Percentiles rank a stretch among this genome's conserved stretches.
Conservation (phyloP, 768 basidiomycete species). For the Lactifluus volemus region DNA sequence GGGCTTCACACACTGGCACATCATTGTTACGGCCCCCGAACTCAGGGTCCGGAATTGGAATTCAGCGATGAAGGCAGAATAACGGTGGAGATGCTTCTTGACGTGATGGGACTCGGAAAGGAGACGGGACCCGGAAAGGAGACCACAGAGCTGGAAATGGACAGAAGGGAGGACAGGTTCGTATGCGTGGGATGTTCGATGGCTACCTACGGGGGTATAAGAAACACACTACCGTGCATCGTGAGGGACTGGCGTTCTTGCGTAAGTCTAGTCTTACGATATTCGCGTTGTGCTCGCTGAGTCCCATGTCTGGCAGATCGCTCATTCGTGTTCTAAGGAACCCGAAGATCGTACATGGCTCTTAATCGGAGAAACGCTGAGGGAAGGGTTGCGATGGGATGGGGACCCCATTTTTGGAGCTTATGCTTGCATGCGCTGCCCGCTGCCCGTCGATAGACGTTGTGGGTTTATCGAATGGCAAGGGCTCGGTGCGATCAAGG, state of each 20-base stretch:
- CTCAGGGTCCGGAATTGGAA: background rate
- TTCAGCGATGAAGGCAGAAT: background rate
- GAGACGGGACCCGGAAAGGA: background rate
- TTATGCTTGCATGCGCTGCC: conserved; percentile 1
- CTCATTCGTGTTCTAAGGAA: background rate
- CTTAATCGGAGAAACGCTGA: background rate
- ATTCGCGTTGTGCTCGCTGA: background rate
- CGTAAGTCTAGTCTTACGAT: background rate
- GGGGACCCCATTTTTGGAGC: background rate
- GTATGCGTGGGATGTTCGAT: background rate
- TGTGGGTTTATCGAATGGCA: background rate
- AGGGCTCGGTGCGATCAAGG: background rate
- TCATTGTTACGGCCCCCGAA: background rate
- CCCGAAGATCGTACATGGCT: background rate
- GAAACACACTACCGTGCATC: background rate
- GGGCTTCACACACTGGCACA: conserved; percentile 5
- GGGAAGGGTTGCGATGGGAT: background rate
- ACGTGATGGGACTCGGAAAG: background rate
- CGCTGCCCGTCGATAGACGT: background rate
- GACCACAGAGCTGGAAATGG: conserved; percentile 4
- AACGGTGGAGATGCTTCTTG: background rate
- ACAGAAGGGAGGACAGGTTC: conserved; percentile 1
- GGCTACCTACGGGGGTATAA: background rate
- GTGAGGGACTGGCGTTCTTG: conserved; percentile 6
- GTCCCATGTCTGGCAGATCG: background rate